Evolutionary conservation across 345 rosid species (phyloP).

Genomic region (Durio zibethinus): DNA sequence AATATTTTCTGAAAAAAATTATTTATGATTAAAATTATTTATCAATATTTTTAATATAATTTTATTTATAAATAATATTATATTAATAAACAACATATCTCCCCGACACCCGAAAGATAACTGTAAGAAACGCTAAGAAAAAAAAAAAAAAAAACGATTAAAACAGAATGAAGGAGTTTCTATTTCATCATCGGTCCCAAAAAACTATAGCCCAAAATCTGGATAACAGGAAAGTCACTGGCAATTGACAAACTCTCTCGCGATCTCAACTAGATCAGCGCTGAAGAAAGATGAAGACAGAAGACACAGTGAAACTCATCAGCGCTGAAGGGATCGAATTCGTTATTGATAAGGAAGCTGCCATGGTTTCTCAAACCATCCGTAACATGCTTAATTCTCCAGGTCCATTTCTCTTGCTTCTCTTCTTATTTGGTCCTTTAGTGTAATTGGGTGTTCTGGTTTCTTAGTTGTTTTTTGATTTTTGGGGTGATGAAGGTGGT

Average conservation of each 20-base stretch:
- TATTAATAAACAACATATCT: too few species aligned
- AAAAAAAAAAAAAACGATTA: not conserved
- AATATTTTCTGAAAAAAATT: too few species aligned
- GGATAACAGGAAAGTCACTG: not conserved
- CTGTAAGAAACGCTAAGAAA: not conserved
- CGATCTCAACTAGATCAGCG: not conserved
- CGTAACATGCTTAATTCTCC: constrained; percentile 90
- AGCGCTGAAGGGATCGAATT: constrained; percentile 82
- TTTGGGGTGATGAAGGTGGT: constrained; percentile 16
- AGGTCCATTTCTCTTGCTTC: constrained; percentile 17
- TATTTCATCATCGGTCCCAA: too few species aligned
- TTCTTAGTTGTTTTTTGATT: constrained; percentile 6
- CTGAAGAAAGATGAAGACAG: constrained; percentile 40
- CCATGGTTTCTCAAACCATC: constrained; percentile 84
- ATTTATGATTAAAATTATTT: too few species aligned
- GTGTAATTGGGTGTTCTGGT: not conserved
- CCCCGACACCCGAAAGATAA: not conserved
- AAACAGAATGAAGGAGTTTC: too few species aligned
- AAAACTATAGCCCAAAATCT: not conserved
- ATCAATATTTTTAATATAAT: too few species aligned
- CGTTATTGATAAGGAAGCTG: constrained; percentile 73
- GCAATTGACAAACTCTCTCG: not conserved
- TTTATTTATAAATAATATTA: too few species aligned
- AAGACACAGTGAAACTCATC: constrained; percentile 68
- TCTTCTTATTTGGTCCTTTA: not conserved